A percentile compares a stretch with the other conserved stretches of the same genome.
Conservation (phyloP, 306 rosid species). For the Cyclanthera cordifolia region DNA sequence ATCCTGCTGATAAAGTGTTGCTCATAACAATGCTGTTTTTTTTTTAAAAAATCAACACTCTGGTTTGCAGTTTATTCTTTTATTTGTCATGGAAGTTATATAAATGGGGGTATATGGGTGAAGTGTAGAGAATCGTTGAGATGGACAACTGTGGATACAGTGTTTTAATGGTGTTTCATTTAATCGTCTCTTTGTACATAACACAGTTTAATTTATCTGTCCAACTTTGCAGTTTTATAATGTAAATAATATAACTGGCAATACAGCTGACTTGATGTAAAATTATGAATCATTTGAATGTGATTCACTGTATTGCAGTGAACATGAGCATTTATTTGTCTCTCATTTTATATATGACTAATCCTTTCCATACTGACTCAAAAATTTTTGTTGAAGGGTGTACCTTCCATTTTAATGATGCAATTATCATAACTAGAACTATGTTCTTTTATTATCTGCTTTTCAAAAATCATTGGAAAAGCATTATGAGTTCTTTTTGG, state of each 20-base stretch:
- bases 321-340: constrained; percentile 1
- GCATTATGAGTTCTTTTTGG: no score
- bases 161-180: neutral
- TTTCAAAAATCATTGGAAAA: no score
- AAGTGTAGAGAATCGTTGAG: constrained; percentile 37
- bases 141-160: constrained; percentile 3
- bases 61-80: constrained; percentile 15
- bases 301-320: constrained; percentile 1
- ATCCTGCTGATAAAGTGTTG: constrained; percentile 10
- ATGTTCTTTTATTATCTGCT: no score
- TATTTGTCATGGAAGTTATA: constrained; percentile 33
- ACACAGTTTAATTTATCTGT: constrained; percentile 22
- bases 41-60: neutral
- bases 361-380: no score
- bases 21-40: neutral
- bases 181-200: constrained; percentile 46
- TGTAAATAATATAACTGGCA: constrained; percentile 49
- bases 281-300: constrained; percentile 5
- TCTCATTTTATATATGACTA: neutral
- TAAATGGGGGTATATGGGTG: constrained; percentile 42
- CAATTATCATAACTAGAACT: no score
- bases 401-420: no score
- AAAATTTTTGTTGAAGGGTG: no score
- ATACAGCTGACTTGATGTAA: neutral
- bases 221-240: constrained; percentile 37